A percentile compares a stretch with the other conserved stretches of the same genome.
Evolutionary conservation across 2,329 filamentous ascomycete genomes (phyloP).

Genomic region (Aureobasidium sp.): DNA sequence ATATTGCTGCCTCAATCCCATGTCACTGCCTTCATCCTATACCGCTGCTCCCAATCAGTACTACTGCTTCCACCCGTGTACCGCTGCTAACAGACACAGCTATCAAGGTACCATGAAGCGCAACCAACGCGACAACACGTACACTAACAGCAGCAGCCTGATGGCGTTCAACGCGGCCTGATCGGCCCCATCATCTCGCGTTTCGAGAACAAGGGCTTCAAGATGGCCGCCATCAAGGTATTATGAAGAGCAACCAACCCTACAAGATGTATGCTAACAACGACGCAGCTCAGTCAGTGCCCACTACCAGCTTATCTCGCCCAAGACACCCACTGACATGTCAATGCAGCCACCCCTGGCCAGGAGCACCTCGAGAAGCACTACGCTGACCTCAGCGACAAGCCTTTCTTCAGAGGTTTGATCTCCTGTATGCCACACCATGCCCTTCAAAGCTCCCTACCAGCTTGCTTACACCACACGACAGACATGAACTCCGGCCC

Average conservation of each 20-base stretch:
- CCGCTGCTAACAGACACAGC: constrained; percentile 44
- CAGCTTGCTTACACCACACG: constrained; percentile 20
- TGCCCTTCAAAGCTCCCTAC: neutral
- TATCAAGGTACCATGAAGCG: constrained; percentile 59
- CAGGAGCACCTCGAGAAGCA: constrained; percentile 97
- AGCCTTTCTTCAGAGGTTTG: constrained; percentile 96
- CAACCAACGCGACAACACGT: no score
- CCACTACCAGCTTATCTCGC: neutral
- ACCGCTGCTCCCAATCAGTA: no score
- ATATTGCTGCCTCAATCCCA: no score
- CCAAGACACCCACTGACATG: neutral
- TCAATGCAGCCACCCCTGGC: constrained; percentile 40
- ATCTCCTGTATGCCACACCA: constrained; percentile 65
- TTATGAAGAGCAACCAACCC: constrained; percentile 17
- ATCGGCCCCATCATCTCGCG: constrained; percentile 95
- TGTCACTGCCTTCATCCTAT: no score
- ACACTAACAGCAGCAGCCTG: constrained; percentile 38
- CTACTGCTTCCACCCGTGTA: neutral
- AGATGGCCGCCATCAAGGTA: constrained; percentile 98
- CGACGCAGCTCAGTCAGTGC: neutral
- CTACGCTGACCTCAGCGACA: constrained; percentile 86
- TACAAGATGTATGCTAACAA: neutral
- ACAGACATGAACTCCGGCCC: constrained; percentile 94
- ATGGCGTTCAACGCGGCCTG: constrained; percentile 95
- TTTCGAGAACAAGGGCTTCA: constrained; percentile 98